Percentiles rank a stretch among this genome's conserved stretches.
phyloP scores from a whole-genome alignment of 805 yeast species.

The Kregervanrija fluxuum region DNA sequence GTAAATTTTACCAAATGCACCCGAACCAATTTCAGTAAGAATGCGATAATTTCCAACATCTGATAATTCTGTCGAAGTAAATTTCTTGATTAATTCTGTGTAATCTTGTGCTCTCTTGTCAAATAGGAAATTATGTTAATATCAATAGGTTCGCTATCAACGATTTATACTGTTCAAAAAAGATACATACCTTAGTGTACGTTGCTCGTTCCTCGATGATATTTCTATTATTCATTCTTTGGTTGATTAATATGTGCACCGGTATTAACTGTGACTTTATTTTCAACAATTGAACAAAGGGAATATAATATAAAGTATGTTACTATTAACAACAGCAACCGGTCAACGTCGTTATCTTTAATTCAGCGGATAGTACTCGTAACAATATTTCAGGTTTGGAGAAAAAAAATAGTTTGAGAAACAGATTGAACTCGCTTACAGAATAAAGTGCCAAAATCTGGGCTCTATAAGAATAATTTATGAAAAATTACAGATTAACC shows the following conservation, averaged over 20 bases:
- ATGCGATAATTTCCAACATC: conserved; percentile 81
- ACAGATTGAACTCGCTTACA: no score
- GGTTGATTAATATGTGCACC: background rate
- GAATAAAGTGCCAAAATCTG: no score
- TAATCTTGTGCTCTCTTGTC: conserved; percentile 28
- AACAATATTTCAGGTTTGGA: no score
- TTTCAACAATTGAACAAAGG: background rate
- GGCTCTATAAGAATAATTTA: no score
- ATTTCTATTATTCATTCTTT: conserved; percentile 17
- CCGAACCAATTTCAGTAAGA: conserved; percentile 74
- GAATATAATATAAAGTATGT: no score
- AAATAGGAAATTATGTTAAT: background rate
- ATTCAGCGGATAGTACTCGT: no score
- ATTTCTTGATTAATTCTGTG: conserved; percentile 30
- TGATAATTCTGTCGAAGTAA: conserved; percentile 35
- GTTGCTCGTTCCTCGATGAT: conserved; percentile 25
- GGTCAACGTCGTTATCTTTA: no score
- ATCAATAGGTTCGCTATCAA: background rate
- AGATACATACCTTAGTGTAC: conserved; percentile 20
- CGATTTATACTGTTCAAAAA: background rate
- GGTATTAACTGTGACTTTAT: background rate
- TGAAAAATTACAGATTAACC: no score
- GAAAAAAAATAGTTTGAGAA: no score
- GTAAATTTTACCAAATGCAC: conserved; percentile 88
- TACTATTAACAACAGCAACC: no score